A percentile compares a stretch with the other conserved stretches of the same genome.
Conservation (phyloP, 257 asterid species). For the Scutellaria baicalensis region DNA sequence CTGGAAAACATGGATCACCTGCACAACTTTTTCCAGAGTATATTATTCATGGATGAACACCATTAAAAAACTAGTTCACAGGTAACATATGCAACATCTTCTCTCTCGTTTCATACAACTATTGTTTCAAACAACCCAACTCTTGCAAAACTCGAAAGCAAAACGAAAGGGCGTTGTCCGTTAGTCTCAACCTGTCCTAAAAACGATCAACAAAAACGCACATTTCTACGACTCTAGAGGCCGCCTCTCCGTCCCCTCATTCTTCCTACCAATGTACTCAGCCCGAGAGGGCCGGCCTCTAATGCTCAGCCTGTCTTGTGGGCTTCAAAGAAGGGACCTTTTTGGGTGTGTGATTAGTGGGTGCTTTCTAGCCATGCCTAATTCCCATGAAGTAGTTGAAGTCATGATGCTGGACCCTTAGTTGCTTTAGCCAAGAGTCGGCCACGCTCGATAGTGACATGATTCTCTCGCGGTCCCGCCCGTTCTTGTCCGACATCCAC, state of each 20-base stretch:
- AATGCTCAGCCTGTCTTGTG: slow-evolving; percentile 13
- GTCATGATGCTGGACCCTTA: slow-evolving; percentile 86
- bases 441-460: slow-evolving; percentile 70
- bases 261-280: neutral
- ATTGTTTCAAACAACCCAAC: neutral
- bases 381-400: slow-evolving; percentile 81
- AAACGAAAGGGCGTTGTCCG: neutral
- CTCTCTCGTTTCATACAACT: slow-evolving; percentile 1
- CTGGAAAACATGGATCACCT: slow-evolving; percentile 8
- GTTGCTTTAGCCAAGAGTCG: slow-evolving; percentile 93
- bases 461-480: slow-evolving; percentile 44
- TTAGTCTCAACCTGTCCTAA: slow-evolving; percentile 19
- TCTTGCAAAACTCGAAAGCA: slow-evolving; percentile 10
- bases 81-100: neutral
- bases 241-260: neutral
- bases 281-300: neutral
- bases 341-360: neutral
- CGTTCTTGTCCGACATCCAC: slow-evolving; percentile 43
- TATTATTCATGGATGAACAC: slow-evolving; percentile 1
- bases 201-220: slow-evolving; percentile 8
- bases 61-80: slow-evolving; percentile 13
- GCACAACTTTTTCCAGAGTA: slow-evolving; percentile 5
- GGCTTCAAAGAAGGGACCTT: slow-evolving; percentile 5
- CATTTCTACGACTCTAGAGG: slow-evolving; percentile 12
- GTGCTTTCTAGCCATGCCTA: slow-evolving; percentile 35